Base-by-base conservation (phyloP, 2,329 filamentous ascomycete species). In the Scedosporium boydii region DNA sequence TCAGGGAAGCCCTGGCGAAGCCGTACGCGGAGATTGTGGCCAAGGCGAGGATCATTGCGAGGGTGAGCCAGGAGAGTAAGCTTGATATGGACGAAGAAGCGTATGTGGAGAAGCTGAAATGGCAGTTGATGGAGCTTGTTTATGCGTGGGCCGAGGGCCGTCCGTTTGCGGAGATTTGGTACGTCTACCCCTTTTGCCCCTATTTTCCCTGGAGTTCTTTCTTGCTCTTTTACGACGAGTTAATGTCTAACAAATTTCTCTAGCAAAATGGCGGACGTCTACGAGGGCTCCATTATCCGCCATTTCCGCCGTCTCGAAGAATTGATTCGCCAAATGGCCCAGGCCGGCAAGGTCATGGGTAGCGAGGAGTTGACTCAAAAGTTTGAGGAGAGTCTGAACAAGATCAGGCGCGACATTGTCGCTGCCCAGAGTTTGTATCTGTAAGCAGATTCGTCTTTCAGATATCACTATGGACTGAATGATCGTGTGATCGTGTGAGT, bases 221-320 rank as follows among this genome's bases (percentile, higher is more conserved):
- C 38, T 70, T 72, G 59, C 73, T 66, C 70, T 53, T 58, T 51
- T n/a, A n/a, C n/a, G 9, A 9, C 29, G 34, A 4, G 10, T 38
- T 38, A 38, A 3, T 38, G 12, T 38, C 34, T 38, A 38, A 38
- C 34, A 38, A 38, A 38, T 38, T 38, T 14, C 34, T 27, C 58
- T 66, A 96, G 93, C 77, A 96, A 96, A 91, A 97, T 99, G 93
- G 98, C 95, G 29, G 93, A 97, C 69, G 91, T 93, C 29, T 99
- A 97, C 75, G 95, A 99, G 78, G 95, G 95, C 64, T 97, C 91
- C 63, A 80, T 99, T 65, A 98, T 99, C 69, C 91, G 95, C 58
- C 86, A 97, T 46, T 99, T 99, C 85, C 89, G 95, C 62, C 90
- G 95, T 21, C 81, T 99, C 38, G 95, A 99, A 76, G 95, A 99